These are phyloP conservation scores for Osmanthus fragrans DNA, from an alignment of 257 asterid species.

Conservation along the genomic window DNA sequence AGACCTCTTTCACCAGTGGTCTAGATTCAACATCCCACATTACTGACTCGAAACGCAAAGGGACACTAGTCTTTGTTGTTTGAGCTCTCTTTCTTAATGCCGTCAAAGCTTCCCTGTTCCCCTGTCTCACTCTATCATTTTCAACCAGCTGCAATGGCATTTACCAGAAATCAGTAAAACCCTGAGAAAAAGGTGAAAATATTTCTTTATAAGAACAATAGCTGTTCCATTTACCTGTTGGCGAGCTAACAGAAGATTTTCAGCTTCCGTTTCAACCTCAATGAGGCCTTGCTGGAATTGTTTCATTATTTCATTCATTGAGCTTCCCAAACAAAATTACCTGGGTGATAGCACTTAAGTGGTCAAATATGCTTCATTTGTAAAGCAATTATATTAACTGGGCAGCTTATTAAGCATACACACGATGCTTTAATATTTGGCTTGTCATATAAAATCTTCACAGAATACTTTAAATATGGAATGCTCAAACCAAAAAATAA, in stretches of 20 bases:
- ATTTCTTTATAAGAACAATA: slow-evolving; percentile 10
- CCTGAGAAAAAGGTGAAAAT: not conserved
- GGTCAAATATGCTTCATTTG: not conserved
- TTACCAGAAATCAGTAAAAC: slow-evolving; percentile 2
- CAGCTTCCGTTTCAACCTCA: slow-evolving; percentile 81
- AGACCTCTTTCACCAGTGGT: slow-evolving; percentile 81
- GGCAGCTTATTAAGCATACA: not conserved
- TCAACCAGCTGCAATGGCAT: slow-evolving; percentile 68
- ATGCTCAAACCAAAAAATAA: not conserved
- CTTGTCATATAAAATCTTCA: not conserved
- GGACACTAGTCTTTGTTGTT: slow-evolving; percentile 67
- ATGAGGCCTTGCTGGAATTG: slow-evolving; percentile 51
- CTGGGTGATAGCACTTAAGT: slow-evolving; percentile 1
- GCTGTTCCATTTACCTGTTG: slow-evolving; percentile 61
- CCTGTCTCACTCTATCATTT: slow-evolving; percentile 75
- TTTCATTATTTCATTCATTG: slow-evolving; percentile 59
- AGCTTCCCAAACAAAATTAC: not conserved
- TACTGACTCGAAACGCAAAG: slow-evolving; percentile 73
- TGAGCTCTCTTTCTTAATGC: slow-evolving; percentile 74
- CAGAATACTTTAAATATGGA: not conserved
- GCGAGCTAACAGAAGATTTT: slow-evolving; percentile 66
- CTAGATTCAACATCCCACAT: slow-evolving; percentile 73
- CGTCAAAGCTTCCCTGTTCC: slow-evolving; percentile 87
- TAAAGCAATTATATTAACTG: not conserved
- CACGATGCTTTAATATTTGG: not conserved